Base-by-base conservation (phyloP, 2,329 filamentous ascomycete genomes). In the Corynespora cassiicola region DNA sequence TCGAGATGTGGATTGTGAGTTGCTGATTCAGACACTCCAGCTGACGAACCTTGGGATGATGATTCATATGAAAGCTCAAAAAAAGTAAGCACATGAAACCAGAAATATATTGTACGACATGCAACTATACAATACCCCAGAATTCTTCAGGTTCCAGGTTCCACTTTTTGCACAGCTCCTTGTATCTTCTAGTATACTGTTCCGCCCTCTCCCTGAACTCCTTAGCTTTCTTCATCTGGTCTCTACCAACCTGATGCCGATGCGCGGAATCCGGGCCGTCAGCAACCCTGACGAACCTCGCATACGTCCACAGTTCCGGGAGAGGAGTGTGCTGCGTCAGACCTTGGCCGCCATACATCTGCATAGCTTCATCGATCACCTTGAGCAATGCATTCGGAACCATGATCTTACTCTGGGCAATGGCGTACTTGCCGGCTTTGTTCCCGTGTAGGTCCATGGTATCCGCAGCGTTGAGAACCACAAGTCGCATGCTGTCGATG, bases 221-320 rank as follows among this genome's bases (percentile, higher is more conserved):
- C 28, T 60, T 52, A 19, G 68, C 69, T 7, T 61, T 69, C 57
- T 72, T 71, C 62, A 72, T 66, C 50, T 70, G 66, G 50, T 71
- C 68, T 21, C 68, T 44, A 0, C 69, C 70, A 23, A 72, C 67
- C 47, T 73, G 70, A 57, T 71, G 69, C 43, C 65, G 54, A 54
- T 72, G 70, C 10, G 67, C 68, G 1, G 61, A 63, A 56, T 73
- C 70, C 1, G 70, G 70, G 2, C 70, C 70, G 56, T 72, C 70
- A 4, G 69, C 70, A 20, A 73, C 61, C 38, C 70, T 52, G 19
- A 72, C 67, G 49, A 71, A 71, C 16, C 70, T 39, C 2, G 70
- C 69, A 54, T 71, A 71, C 17, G 70, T 70, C 70, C 70, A 73
- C 42, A 73, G 56, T 54, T 71, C 66, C 6, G 70, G 68, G 31